Evolutionary conservation across 129 eudicot species (phyloP), one percentile per base, ranked within the genome.

Genomic region (Pittosporum tobira): DNA sequence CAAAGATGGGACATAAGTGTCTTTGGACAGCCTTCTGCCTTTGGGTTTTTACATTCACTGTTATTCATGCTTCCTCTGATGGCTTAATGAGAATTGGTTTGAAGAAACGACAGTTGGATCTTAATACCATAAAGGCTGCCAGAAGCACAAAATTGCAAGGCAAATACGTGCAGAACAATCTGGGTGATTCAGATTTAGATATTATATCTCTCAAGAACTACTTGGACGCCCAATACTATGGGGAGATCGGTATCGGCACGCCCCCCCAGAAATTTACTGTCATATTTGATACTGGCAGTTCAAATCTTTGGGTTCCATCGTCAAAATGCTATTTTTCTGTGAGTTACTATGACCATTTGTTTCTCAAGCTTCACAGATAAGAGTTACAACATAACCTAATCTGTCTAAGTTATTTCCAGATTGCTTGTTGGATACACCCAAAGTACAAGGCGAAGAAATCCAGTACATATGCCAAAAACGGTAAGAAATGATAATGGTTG

Each of bases 261-360:
- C 88, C 88, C 1, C 77, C 88, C 20, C 88, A 81, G 51, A 81
- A 77, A 46, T 81, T 81, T 65, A 61, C 75, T 7, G 88, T 81
- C 20, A 74, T 81, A 38, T 81, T 81, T 38, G 88, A 81, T 55
- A 77, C 84, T 7, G 84, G 75, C 10, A 77, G 80, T 64, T 73
- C 88, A 21, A 77, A 77, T 71, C 73, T 81, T n/a, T 81, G 88
- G 88, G 78, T 81, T 40, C 88, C 88, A 23, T 81, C 88, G 5
- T 60, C 78, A 46, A 81, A 81, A 47, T 81, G 88, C 57, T 40
- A 65, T 38, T 62, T 81, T 61, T 81, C 84, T 36, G 88, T 81
- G 64, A 74, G 88, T 73, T 3, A 19, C 42, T 38, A 34, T 23
- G 31, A 47, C 8, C 2, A 23, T 34, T 36, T 18, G 21, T 7